Evolutionary conservation across 2,329 filamentous ascomycete genomes (phyloP), one percentile per base, ranked within the genome.

Genomic region (Calonectria honghensis): DNA sequence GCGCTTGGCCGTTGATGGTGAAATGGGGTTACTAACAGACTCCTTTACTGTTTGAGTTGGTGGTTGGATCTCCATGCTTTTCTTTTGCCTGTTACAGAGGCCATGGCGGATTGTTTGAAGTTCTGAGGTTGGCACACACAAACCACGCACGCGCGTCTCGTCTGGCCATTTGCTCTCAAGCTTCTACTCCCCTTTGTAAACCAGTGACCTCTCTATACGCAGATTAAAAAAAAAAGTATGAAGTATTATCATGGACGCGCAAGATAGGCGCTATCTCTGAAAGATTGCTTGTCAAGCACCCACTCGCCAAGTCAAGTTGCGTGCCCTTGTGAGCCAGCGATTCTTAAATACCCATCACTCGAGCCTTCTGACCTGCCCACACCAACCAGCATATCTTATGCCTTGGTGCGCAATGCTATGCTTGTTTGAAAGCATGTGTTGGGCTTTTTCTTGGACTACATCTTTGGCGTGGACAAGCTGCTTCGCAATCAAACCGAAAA

Each of bases 251-350:
- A 39, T 39, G 13, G 13, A 39, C 18, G n/a, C 29, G n/a, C n/a
- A 16, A 37, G 32, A 48, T 39, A 27, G 35, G 57, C 41, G 35
- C 9, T 35, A 63, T 63, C 32, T 18, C 39, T 24, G n/a, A 24
- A 27, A 24, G 13, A 29, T 63, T 63, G 14, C 24, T 20, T 41
- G 57, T 20, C 37, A 37, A 61, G 10, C 57, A 61, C 14, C n/a
- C 20, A 27, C 7, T 63, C 39, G 32, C 14, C 27, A 29, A 37
- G 57, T 63, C 24, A 41, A 41, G 35, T 39, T 13, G 35, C 29
- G 68, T 57, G 50, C 68, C 41, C 68, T 57, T 35, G 50, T 65
- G 50, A 65, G 37, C 45, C 48, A 57, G 59, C 31, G 20, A 37
- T 14, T 51, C 5, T 45, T 24, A 61, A 35, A 51, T 20, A 35